These are phyloP conservation scores for Hygrophila difformis DNA, from an alignment of 257 asterid genomes.

Conservation along the genomic window DNA sequence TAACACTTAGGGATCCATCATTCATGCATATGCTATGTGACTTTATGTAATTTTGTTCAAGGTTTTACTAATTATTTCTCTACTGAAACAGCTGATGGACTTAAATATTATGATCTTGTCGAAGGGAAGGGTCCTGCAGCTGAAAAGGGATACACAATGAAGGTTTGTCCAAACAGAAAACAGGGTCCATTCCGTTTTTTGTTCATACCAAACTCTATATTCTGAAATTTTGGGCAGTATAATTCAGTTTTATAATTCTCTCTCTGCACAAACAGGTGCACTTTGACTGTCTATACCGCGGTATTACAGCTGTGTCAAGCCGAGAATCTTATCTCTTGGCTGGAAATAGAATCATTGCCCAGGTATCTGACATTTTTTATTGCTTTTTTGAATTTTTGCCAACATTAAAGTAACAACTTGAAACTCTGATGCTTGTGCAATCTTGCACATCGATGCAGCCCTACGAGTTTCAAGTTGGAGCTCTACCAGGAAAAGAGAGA, in stretches of 20 bases:
- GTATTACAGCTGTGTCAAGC: conserved; percentile 90
- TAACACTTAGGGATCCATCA: too few species aligned
- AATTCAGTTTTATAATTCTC: conserved; percentile 13
- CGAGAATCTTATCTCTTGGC: conserved; percentile 93
- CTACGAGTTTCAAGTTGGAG: conserved; percentile 88
- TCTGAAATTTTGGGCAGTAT: neutral
- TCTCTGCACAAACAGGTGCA: conserved; percentile 48
- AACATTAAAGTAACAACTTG: neutral
- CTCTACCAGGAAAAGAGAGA: conserved; percentile 85
- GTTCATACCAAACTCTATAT: neutral
- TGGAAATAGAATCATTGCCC: conserved; percentile 84
- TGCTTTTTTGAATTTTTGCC: conserved; percentile 6
- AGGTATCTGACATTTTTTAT: too few species aligned
- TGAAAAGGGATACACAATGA: conserved; percentile 67
- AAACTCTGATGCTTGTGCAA: conserved; percentile 20
- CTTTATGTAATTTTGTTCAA: too few species aligned
- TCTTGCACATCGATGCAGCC: conserved; percentile 55
- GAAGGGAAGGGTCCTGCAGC: conserved; percentile 88
- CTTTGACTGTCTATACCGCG: conserved; percentile 89
- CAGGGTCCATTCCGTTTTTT: neutral
- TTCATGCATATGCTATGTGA: too few species aligned
- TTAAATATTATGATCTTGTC: conserved; percentile 67
- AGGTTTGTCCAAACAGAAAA: conserved; percentile 31
- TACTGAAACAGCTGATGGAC: conserved; percentile 70
- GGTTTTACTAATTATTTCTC: conserved; percentile 14